Evolutionary conservation across 371 early-diverging fungal species (phyloP).

Genomic region (Rhizopus stolonifer): DNA sequence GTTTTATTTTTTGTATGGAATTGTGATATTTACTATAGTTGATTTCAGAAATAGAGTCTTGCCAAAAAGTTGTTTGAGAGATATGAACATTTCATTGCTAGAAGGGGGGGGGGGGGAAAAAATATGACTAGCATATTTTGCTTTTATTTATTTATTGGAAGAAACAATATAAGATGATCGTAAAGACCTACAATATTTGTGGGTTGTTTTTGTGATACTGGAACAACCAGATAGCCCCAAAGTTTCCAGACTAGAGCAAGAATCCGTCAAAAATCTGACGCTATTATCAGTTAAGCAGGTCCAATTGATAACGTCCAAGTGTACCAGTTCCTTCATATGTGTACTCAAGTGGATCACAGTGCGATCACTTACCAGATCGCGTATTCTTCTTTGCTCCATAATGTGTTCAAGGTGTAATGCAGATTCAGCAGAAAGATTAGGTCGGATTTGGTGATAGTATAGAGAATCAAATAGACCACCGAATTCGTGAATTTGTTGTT

Average conservation of each 20-base stretch:
- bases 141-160: too few species aligned
- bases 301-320: slow-evolving; percentile 29
- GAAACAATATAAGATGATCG: too few species aligned
- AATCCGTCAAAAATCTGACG: background rate
- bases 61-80: too few species aligned
- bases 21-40: too few species aligned
- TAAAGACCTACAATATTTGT: background rate
- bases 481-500: slow-evolving; percentile 11
- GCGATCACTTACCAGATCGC: slow-evolving; percentile 17
- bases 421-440: slow-evolving; percentile 15
- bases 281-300: slow-evolving; percentile 20
- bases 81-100: too few species aligned
- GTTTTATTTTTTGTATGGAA: too few species aligned
- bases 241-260: background rate
- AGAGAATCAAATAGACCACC: slow-evolving; percentile 23
- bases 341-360: slow-evolving; percentile 19
- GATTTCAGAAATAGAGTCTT: too few species aligned
- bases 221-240: background rate
- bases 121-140: too few species aligned
- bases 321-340: slow-evolving; percentile 19
- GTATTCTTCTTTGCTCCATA: slow-evolving; percentile 5
- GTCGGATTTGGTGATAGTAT: slow-evolving; percentile 15
- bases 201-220: background rate
- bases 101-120: too few species aligned
- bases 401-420: slow-evolving; percentile 13